These are phyloP conservation scores for Lycium ferocissimum DNA, from an alignment of 257 asterid genomes.

Conservation along the genomic window DNA sequence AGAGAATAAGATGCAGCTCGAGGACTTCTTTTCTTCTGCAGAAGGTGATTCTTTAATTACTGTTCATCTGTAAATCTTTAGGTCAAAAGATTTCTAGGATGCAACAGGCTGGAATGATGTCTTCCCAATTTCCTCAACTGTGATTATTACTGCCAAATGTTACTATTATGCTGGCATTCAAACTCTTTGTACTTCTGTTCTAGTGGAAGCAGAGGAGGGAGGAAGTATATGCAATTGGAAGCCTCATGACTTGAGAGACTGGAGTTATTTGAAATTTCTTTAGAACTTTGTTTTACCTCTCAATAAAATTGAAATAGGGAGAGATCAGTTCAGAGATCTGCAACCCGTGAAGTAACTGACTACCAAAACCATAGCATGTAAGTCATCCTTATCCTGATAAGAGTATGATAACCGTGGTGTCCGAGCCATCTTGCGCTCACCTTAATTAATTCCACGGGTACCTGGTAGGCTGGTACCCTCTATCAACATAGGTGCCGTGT, in stretches of 20 bases:
- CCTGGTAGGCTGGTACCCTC: neutral
- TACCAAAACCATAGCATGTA: conserved; percentile 3
- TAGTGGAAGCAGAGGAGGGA: neutral
- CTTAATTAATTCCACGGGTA: too few species aligned
- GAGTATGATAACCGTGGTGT: neutral
- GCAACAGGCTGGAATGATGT: neutral
- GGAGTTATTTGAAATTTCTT: neutral
- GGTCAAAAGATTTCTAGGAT: neutral
- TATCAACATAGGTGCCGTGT: neutral
- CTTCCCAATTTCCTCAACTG: neutral
- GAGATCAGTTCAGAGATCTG: neutral
- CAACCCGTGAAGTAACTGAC: neutral
- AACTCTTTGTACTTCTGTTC: neutral
- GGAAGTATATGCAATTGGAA: conserved; percentile 4
- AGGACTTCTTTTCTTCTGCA: neutral
- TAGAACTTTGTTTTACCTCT: neutral
- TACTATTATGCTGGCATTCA: conserved; percentile 11
- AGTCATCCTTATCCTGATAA: neutral
- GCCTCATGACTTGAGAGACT: neutral
- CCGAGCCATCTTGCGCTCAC: neutral
- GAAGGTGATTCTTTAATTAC: neutral
- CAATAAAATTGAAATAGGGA: neutral
- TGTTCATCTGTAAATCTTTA: neutral
- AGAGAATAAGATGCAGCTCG: conserved; percentile 13
- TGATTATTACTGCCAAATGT: neutral